phyloP scores from a whole-genome alignment of 176 grass and related monocot species.

The Avena sativa region DNA sequence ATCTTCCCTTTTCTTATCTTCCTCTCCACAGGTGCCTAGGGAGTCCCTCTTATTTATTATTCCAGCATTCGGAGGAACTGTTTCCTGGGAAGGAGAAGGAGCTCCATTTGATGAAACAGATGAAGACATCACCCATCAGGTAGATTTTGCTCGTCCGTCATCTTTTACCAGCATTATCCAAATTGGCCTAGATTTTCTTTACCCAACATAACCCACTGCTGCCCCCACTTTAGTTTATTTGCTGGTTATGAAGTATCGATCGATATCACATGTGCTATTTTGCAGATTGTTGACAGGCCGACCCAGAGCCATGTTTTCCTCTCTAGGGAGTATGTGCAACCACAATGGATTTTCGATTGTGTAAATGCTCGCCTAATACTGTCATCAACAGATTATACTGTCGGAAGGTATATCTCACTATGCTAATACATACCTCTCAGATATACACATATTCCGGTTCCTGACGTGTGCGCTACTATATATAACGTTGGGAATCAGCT shows the following conservation, averaged over 20 bases:
- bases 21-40: constrained; percentile 78
- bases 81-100: constrained; percentile 95
- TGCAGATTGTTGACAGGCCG: constrained; percentile 97
- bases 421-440: background rate
- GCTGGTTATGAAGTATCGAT: background rate
- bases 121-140: constrained; percentile 86
- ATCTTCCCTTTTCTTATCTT: background rate
- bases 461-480: background rate
- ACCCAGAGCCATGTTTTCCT: constrained; percentile 96
- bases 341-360: constrained; percentile 97
- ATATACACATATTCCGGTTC: background rate
- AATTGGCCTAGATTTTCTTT: constrained; percentile 24
- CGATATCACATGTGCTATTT: constrained; percentile 23
- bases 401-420: constrained; percentile 76
- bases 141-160: constrained; percentile 30
- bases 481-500: background rate
- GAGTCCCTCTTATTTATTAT: constrained; percentile 93
- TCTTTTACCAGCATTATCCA: constrained; percentile 14
- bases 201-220: background rate
- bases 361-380: constrained; percentile 78
- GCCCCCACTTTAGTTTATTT: constrained; percentile 3
- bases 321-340: constrained; percentile 91
- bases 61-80: constrained; percentile 88
- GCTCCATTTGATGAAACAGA: constrained; percentile 82
- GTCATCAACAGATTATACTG: constrained; percentile 76